These are phyloP conservation scores for Mesostigma viride DNA, from an alignment of 139 green algal genomes.

Conservation along the genomic window DNA sequence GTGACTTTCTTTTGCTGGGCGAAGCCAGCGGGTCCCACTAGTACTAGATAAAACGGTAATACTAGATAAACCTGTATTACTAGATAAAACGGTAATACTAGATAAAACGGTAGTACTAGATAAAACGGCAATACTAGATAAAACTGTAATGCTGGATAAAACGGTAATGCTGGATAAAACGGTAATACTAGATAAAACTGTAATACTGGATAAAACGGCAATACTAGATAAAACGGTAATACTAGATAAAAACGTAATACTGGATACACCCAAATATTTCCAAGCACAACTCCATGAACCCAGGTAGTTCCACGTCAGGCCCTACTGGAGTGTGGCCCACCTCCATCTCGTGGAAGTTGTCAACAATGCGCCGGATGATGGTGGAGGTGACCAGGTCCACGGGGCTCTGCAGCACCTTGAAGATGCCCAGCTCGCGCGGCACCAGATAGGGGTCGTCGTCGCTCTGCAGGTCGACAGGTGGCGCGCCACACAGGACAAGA, in stretches of 20 bases:
- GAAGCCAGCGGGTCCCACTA: too few relatives aligned
- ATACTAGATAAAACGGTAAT: neutral
- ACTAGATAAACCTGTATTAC: neutral
- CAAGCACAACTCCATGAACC: neutral
- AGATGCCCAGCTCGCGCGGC: constrained; percentile 21
- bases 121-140: too few relatives aligned
- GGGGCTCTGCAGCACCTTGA: constrained; percentile 15
- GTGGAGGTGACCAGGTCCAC: constrained; percentile 57
- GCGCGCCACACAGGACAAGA: neutral
- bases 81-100: neutral
- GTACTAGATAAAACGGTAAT: too few relatives aligned
- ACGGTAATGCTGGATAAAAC: too few relatives aligned
- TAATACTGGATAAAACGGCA: too few relatives aligned
- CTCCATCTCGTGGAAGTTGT: constrained; percentile 74
- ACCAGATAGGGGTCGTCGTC: constrained; percentile 13
- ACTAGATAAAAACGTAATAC: neutral
- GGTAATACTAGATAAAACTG: too few relatives aligned
- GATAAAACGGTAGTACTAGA: neutral
- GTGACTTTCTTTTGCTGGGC: too few relatives aligned
- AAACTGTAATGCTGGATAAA: too few relatives aligned
- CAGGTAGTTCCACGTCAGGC: neutral
- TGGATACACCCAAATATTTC: neutral
- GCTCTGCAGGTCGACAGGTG: neutral
- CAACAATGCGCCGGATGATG: constrained; percentile 86
- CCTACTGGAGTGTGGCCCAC: constrained; percentile 14